These are phyloP conservation scores for Sugiyamaella japonica DNA, from an alignment of 1,139 yeast genomes.

Conservation along the genomic window DNA sequence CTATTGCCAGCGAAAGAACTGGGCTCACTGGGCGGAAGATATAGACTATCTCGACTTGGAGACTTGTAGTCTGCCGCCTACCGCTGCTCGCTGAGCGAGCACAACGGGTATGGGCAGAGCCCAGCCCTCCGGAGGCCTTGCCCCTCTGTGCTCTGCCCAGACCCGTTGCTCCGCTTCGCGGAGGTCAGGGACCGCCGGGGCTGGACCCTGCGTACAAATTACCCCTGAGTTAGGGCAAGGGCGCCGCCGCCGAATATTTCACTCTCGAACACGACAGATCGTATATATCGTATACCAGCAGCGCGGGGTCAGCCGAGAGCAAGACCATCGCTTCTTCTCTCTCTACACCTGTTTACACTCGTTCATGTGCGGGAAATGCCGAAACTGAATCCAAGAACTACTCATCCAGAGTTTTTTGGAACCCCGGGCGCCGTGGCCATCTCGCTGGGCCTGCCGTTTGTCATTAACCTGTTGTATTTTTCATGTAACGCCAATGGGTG, in stretches of 20 bases:
- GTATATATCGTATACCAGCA: constrained; percentile 1
- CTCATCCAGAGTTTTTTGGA: constrained; percentile 75
- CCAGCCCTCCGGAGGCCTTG: no score
- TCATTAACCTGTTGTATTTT: constrained; percentile 60
- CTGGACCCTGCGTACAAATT: not conserved
- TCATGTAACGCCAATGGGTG: constrained; percentile 42
- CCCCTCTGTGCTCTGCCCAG: not conserved
- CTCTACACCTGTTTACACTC: not conserved
- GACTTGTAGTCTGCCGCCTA: no score
- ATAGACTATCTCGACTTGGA: no score
- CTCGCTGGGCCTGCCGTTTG: constrained; percentile 63
- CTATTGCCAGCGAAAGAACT: no score
- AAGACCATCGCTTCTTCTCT: not conserved
- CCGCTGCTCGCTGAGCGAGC: no score
- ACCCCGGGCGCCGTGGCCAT: constrained; percentile 69
- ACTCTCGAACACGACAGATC: not conserved
- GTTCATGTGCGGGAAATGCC: constrained; percentile 14
- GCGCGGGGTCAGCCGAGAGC: not conserved
- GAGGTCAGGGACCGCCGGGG: no score
- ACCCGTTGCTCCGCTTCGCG: not conserved
- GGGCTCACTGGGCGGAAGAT: no score
- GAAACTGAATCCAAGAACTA: constrained; percentile 67
- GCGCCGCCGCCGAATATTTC: not conserved
- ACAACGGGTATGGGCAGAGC: no score
- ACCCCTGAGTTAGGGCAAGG: constrained; percentile 3